Conservation (phyloP, 2,329 filamentous ascomycete species). For the Ramularia endophylla region DNA sequence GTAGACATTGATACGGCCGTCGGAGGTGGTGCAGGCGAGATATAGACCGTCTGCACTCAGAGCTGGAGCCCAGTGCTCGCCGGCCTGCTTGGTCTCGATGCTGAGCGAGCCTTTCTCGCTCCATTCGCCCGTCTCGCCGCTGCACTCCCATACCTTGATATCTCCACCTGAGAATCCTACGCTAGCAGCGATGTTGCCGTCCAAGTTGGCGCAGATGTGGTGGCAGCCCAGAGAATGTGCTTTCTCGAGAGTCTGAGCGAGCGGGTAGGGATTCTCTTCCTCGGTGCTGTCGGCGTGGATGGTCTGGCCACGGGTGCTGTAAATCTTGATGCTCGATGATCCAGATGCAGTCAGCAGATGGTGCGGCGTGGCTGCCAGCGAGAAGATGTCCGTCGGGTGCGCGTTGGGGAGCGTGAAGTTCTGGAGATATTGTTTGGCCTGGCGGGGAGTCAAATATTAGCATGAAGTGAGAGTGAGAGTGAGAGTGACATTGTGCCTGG, state of each 20-base stretch:
- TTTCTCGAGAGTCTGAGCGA: slow-evolving; percentile 70
- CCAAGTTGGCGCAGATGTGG: slow-evolving; percentile 67
- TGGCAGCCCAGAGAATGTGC: slow-evolving; percentile 89
- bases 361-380: slow-evolving; percentile 33
- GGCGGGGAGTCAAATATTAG: not conserved
- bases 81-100: slow-evolving; percentile 47
- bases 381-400: slow-evolving; percentile 32
- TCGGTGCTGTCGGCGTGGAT: slow-evolving; percentile 43
- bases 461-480: too few relatives aligned
- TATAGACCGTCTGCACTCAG: slow-evolving; percentile 78
- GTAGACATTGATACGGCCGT: slow-evolving; percentile 88
- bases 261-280: slow-evolving; percentile 52
- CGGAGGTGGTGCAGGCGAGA: slow-evolving; percentile 79
- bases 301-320: slow-evolving; percentile 55
- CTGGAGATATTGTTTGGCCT: slow-evolving; percentile 99
- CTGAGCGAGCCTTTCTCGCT: slow-evolving; percentile 39
- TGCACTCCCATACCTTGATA: slow-evolving; percentile 71
- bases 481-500: too few relatives aligned
- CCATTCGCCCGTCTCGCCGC: slow-evolving; percentile 43
- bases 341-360: slow-evolving; percentile 76
- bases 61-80: slow-evolving; percentile 81
- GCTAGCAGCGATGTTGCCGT: slow-evolving; percentile 69
- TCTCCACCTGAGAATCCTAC: slow-evolving; percentile 80
- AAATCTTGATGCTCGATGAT: slow-evolving; percentile 71
- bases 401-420: slow-evolving; percentile 78